A percentile compares a stretch with the other conserved stretches of the same genome.
Evolutionary conservation across 2,329 filamentous ascomycete genomes (phyloP).

Genomic region (Plenodomus biglobosus): DNA sequence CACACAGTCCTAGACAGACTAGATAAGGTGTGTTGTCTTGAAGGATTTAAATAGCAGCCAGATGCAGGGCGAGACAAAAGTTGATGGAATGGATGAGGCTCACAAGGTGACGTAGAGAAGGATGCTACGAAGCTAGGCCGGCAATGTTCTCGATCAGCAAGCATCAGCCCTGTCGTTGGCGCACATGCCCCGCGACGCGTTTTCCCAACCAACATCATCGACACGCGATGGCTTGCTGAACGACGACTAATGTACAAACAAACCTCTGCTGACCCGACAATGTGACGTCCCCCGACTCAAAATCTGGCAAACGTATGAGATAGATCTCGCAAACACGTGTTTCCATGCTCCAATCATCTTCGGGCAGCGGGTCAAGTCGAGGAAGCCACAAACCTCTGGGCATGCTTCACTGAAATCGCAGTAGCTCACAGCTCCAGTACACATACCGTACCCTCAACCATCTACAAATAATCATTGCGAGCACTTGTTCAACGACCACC

Average conservation of each 20-base stretch:
- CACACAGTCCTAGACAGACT: not conserved
- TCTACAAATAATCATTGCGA: no score
- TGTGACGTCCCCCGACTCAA: not conserved
- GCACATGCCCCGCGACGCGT: conserved; percentile 15
- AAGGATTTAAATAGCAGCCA: not conserved
- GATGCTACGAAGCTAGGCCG: not conserved
- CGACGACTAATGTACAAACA: not conserved
- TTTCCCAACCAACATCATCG: not conserved
- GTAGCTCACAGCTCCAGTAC: no score
- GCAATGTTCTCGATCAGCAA: conserved; percentile 7
- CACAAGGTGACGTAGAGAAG: conserved; percentile 24
- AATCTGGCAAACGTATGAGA: no score
- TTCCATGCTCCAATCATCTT: no score
- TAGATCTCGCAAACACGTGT: no score
- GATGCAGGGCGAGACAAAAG: conserved; percentile 3
- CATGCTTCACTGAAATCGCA: not conserved
- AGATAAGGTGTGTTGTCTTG: not conserved
- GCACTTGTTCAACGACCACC: no score
- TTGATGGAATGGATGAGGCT: conserved; percentile 9
- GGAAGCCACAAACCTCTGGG: no score
- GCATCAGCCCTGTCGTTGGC: conserved; percentile 3
- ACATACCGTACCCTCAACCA: no score
- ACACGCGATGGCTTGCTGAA: not conserved
- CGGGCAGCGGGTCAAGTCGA: no score
- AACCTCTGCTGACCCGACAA: not conserved